Conservation (phyloP, 2,329 filamentous ascomycete species). For the Stachybotrys elegans region DNA sequence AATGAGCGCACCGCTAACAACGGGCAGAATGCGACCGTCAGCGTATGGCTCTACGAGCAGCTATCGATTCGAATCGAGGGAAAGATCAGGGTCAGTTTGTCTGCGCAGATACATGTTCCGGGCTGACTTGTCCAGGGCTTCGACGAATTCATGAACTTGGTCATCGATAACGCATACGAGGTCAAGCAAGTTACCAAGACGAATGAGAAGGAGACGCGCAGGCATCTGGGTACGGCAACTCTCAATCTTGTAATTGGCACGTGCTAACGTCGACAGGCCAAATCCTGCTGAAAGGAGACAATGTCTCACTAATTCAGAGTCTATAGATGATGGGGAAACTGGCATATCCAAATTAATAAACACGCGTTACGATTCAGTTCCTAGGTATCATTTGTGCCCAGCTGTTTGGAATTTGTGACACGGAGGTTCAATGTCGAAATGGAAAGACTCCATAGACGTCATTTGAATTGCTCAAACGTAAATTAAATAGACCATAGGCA, state of each 20-base stretch:
- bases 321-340: slow-evolving; percentile 24
- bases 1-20: slow-evolving; percentile 13
- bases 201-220: slow-evolving; percentile 68
- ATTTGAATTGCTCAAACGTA: too few species aligned
- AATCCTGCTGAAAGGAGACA: slow-evolving; percentile 83
- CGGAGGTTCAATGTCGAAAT: too few species aligned
- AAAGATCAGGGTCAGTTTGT: slow-evolving; percentile 83
- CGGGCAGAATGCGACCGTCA: slow-evolving; percentile 69
- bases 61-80: slow-evolving; percentile 90
- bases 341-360: too few species aligned
- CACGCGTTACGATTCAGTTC: too few species aligned
- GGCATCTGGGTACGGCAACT: slow-evolving; percentile 62
- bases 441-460: too few species aligned
- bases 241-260: neutral
- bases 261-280: slow-evolving; percentile 55
- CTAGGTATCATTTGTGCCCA: too few species aligned
- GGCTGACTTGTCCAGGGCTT: slow-evolving; percentile 63
- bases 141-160: slow-evolving; percentile 99
- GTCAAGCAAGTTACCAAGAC: slow-evolving; percentile 81
- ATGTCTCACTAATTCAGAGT: slow-evolving; percentile 74
- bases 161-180: slow-evolving; percentile 92
- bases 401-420: too few species aligned
- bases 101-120: too few species aligned
- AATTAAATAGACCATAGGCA: too few species aligned
- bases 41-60: slow-evolving; percentile 97